Evolutionary conservation across 345 rosid genomes (phyloP).

Genomic region (Salix suchowensis): DNA sequence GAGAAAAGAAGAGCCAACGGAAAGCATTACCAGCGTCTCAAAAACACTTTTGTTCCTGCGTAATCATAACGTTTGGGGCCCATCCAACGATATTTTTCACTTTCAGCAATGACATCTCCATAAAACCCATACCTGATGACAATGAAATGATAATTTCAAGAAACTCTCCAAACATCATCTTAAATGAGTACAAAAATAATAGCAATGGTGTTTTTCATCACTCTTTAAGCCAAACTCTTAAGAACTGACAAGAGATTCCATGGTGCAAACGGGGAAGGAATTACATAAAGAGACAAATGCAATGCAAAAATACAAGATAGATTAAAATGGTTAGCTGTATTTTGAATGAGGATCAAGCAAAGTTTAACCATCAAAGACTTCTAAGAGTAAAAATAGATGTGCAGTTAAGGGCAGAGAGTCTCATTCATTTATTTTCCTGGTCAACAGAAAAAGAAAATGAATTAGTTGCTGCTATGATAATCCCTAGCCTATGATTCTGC

Average conservation of each 20-base stretch:
- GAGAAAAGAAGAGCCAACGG: neutral
- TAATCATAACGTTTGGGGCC: slow-evolving; percentile 95
- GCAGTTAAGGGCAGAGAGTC: no score
- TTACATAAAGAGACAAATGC: neutral
- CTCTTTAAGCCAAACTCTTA: neutral
- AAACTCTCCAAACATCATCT: neutral
- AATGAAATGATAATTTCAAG: slow-evolving; percentile 4
- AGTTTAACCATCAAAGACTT: neutral
- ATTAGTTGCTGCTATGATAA: no score
- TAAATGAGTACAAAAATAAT: neutral
- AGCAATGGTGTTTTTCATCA: neutral
- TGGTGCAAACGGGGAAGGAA: neutral
- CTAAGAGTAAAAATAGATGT: no score
- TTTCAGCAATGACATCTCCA: slow-evolving; percentile 91
- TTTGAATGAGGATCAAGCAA: neutral
- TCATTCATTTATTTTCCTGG: no score
- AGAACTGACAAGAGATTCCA: neutral
- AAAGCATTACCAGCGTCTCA: slow-evolving; percentile 64
- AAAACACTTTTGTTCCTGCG: slow-evolving; percentile 87
- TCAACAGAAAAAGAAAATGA: no score
- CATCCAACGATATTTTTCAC: slow-evolving; percentile 97
- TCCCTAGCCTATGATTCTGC: neutral
- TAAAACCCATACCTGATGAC: slow-evolving; percentile 79
- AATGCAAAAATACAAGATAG: neutral
- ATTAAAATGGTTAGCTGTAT: neutral